Conservation (phyloP, 495 filamentous ascomycete genomes). For the Xylaria longipes region DNA sequence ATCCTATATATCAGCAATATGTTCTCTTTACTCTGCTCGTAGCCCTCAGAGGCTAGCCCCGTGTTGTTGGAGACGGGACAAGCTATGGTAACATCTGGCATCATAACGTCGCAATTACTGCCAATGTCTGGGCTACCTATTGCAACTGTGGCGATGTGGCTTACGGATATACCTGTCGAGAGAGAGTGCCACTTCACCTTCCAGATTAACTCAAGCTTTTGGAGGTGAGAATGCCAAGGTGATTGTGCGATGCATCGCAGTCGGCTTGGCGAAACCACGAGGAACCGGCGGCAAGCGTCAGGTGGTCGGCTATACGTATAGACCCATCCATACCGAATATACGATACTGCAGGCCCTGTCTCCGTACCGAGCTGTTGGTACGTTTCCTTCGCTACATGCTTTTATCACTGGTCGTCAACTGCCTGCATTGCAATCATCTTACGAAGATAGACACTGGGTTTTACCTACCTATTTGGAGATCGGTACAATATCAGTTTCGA, state of each 20-base stretch:
- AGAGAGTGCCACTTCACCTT: slow-evolving; percentile 2
- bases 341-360: neutral
- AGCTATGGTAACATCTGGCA: slow-evolving; percentile 20
- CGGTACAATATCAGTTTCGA: neutral
- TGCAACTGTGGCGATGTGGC: neutral
- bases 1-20: neutral
- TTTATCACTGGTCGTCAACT: neutral
- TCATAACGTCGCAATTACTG: slow-evolving; percentile 19
- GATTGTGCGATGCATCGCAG: slow-evolving; percentile 7
- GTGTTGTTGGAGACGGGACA: slow-evolving; percentile 1
- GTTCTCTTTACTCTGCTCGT: neutral
- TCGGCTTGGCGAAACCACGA: slow-evolving; percentile 1
- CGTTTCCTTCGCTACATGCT: neutral
- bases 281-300: neutral
- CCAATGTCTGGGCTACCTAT: slow-evolving; percentile 2
- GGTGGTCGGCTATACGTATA: neutral
- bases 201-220: slow-evolving; percentile 12
- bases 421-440: neutral
- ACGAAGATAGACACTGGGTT: neutral
- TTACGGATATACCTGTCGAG: neutral
- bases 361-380: neutral
- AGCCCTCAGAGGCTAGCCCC: neutral
- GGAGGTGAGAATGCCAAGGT: slow-evolving; percentile 14
- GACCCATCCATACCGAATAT: neutral
- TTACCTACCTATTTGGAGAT: neutral